Percentiles rank a stretch among this genome's conserved stretches.
Evolutionary conservation across 495 filamentous ascomycete species (phyloP).

Genomic region (Penicillium daleae): DNA sequence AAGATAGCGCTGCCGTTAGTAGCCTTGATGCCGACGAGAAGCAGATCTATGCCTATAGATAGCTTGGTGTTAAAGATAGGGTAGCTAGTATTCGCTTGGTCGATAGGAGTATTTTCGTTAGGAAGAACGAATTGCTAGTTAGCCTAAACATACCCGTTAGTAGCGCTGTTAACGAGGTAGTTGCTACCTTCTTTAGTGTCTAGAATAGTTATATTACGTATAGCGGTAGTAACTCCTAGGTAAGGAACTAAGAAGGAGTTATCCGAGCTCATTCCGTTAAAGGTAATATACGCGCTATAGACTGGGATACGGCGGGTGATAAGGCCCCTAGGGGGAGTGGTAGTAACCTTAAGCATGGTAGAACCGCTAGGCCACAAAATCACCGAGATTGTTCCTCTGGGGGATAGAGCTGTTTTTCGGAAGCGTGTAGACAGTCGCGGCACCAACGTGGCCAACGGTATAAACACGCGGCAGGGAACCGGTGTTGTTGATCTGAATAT

Average conservation of each 20-base stretch:
- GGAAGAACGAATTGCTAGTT: conserved; percentile 1
- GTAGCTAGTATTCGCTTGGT: conserved; percentile 19
- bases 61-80: conserved; percentile 21
- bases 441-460: conserved; percentile 31
- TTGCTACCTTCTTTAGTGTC: conserved; percentile 14
- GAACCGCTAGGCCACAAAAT: background rate
- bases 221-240: conserved; percentile 23
- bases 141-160: background rate
- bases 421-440: background rate
- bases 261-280: conserved; percentile 35
- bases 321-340: background rate
- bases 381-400: background rate
- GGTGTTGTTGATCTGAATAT: conserved; percentile 57
- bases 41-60: conserved; percentile 27
- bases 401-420: background rate
- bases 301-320: background rate
- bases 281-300: conserved; percentile 1
- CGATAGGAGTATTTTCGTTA: background rate
- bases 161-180: background rate
- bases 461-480: conserved; percentile 51
- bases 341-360: background rate
- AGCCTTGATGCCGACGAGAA: conserved; percentile 29
- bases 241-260: conserved; percentile 40
- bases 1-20: conserved; percentile 18
- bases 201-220: conserved; percentile 25